These are phyloP conservation scores for Rosa chinensis DNA, from an alignment of 306 rosid species.

Conservation along the genomic window DNA sequence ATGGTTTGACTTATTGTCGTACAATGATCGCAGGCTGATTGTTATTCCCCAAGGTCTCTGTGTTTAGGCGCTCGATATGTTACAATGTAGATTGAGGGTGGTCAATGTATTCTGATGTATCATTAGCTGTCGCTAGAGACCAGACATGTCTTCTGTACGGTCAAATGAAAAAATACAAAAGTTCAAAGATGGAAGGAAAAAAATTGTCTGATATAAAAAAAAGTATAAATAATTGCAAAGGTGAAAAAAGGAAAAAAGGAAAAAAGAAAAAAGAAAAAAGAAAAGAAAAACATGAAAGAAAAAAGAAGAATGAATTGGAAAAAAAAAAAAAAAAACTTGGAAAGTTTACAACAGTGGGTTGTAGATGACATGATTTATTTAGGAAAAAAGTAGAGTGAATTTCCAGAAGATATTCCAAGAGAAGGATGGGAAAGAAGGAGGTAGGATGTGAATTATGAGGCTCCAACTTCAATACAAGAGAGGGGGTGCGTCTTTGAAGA, in stretches of 20 bases:
- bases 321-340: background rate
- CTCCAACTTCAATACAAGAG: conserved; percentile 53
- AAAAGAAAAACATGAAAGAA: too few relatives aligned
- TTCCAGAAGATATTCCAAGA: conserved; percentile 32
- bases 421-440: conserved; percentile 45
- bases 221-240: background rate
- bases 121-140: conserved; percentile 38
- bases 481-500: conserved; percentile 46
- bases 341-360: background rate
- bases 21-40: conserved; percentile 90
- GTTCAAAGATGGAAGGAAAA: conserved; percentile 31
- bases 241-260: conserved; percentile 15
- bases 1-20: conserved; percentile 70
- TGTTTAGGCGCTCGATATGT: conserved; percentile 62
- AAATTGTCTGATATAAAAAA: conserved; percentile 22
- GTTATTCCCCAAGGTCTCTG: conserved; percentile 58
- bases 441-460: conserved; percentile 45
- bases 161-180: conserved; percentile 20
- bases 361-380: background rate
- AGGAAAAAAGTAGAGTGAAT: conserved; percentile 15
- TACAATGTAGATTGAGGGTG: conserved; percentile 49
- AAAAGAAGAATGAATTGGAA: background rate
- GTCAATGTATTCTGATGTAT: conserved; percentile 45
- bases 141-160: conserved; percentile 26
- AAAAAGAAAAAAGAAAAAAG: background rate